Base-by-base conservation (phyloP, 2,329 filamentous ascomycete genomes). In the Talaromyces islandicus region DNA sequence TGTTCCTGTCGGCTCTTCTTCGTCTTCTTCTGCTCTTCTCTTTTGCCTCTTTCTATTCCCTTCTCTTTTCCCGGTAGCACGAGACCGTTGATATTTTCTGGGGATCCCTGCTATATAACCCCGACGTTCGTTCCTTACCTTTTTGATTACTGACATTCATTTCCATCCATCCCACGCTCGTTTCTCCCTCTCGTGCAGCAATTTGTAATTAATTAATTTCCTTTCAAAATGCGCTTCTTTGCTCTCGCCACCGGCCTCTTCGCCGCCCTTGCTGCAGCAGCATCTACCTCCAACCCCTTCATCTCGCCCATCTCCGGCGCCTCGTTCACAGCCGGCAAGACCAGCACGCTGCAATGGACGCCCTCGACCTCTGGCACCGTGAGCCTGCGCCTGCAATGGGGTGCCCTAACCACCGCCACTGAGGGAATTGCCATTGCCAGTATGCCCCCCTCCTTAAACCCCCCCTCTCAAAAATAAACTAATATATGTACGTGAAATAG, bases 331-430 rank as follows among this genome's bases (percentile, higher is more conserved):
- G 79, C 79, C 48, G 81, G 81, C 56, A 58, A 77, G 67, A 64
- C 77, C 11, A 72, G 79, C 21, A 76, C 74, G 11, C 68, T 85
- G 54, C 73, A 66, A 56, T 85, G 83, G 83, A 63, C 69, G 6
- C 77, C 81, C 7, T 81, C 77, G 53, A 82, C 80, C 59, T 57
- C 65, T 24, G 80, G 80, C 60, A 81, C 81, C 17, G 77, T 85
- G 32, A 79, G 80, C 46, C 76, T 85, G 66, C 78, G 77, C 48
- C 71, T 85, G 60, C 75, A 81, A 62, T 75, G 79, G 64, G 75
- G 71, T 29, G 73, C 74, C 7, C 70, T 72, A 59, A 71, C 74
- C 64, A 74, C 78, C 60, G 67, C 81, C 14, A 64, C 69, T 58
- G 63, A 69, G 7, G 81, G 80, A 24, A 70, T 69, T 32, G 61